These are phyloP conservation scores for Sicyos baderoa DNA, from an alignment of 306 rosid species.

Conservation along the genomic window DNA sequence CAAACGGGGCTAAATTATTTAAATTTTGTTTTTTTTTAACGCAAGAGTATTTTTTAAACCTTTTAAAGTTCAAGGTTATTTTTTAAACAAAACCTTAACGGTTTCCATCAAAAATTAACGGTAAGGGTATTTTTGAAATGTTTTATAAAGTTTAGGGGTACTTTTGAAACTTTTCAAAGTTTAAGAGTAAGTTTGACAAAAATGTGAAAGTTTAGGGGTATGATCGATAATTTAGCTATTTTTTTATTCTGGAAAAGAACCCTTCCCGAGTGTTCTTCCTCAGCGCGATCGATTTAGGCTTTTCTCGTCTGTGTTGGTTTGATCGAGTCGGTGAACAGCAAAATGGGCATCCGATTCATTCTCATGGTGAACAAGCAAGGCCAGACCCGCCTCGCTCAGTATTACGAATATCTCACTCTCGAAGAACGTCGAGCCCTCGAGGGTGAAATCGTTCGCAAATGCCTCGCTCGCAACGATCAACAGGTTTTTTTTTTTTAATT, in stretches of 20 bases:
- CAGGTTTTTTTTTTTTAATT: constrained; percentile 23
- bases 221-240: too few species aligned
- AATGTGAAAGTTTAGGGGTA: too few species aligned
- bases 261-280: background rate
- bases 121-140: too few species aligned
- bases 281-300: background rate
- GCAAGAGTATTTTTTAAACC: too few species aligned
- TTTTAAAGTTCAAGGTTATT: too few species aligned
- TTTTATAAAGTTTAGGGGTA: too few species aligned
- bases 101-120: too few species aligned
- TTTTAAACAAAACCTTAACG: too few species aligned
- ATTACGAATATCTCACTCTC: constrained; percentile 75
- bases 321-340: background rate
- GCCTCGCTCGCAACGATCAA: constrained; percentile 79
- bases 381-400: constrained; percentile 90
- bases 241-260: background rate
- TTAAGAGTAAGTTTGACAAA: too few species aligned
- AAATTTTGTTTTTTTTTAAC: too few species aligned
- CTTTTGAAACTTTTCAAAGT: too few species aligned
- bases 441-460: constrained; percentile 89
- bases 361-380: constrained; percentile 96
- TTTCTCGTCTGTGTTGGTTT: background rate
- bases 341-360: constrained; percentile 90
- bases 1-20: too few species aligned
- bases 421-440: constrained; percentile 88